Base-by-base conservation (phyloP, 1,284 basidiomycete genomes). In the Apiotrichum brassicae region DNA sequence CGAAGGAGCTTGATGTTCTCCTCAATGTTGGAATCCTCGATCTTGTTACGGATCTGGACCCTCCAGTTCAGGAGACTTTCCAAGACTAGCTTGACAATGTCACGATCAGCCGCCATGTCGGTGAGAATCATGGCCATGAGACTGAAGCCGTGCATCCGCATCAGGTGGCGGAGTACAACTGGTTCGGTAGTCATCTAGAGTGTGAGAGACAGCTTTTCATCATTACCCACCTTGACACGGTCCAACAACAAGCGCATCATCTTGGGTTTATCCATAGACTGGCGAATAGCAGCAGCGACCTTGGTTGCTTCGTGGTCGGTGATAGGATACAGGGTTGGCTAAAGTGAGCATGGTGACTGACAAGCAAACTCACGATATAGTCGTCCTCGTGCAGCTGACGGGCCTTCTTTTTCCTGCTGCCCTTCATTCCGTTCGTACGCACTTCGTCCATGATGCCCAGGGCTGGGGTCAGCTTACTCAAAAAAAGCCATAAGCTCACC, bases 361-460 rank as follows among this genome's bases (percentile, higher is more conserved):
- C 39, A 30, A 30, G 11, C 19, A 14, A 68, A 68, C 77, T 58
- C 63, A 90, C 87, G 74, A 82, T 80, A 68, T 87, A 97, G 75
- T 97, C 93, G n/a, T 35, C 47, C 50, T 94, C 89, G 66, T 94
- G 93, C 38, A 97, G 82, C 68, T 93, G 88, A 77, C 85, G 87
- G 54, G 87, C 81, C 70, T 86, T 93, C 79, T 83, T 92, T 78
- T 85, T 91, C 77, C 86, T 92, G 51, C 76, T 86, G 2, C 92
- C 92, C 70, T 92, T 93, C 51, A 92, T 80, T 12, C 75, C 75
- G 19, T 84, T 77, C 43, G 80, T 75, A 61, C 89, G 87, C 13
- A 89, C 87, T 64, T 95, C 91, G 43, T 95, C 93, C 12, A 84
- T 80, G 52, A 97, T 95, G 69, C 94, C 94, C 50, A 98, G 82